Base-by-base conservation (phyloP, 2,329 filamentous ascomycete species). In the Claviceps maximensis region DNA sequence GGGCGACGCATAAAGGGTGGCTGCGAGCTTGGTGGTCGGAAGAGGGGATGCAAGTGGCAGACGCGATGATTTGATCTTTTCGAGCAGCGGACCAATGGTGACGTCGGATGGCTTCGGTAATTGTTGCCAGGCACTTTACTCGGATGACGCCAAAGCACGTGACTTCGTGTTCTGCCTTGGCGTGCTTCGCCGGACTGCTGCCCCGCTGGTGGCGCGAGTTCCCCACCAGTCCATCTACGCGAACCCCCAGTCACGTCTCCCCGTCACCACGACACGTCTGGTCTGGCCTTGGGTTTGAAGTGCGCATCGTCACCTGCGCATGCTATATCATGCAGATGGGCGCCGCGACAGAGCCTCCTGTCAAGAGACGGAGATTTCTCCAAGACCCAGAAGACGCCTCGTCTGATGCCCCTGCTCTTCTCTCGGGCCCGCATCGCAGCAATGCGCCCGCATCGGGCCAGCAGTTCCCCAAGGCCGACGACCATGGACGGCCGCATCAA, bases 281-380 rank as follows among this genome's bases (percentile, higher is more conserved):
- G 31, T 6, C 27, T 29, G 27, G 8, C 31, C 7, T 33, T 10
- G 8, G 31, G 31, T 9, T 10, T 33, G 8, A 10, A 33, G 31
- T 10, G 31, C 12, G 33, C 27, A 44, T 31, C 12, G 38, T 33
- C 29, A 51, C 36, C 45, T 55, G 42, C 36, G 44, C 49, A 21
- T 46, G 25, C 45, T 52, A 54, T 52, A 56, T 45, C 40, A 76
- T 75, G 74, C 70, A 68, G 49, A 60, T 65, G 52, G 59, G 61
- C 54, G 62, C 66, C 47, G 67, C 68, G 23, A 62, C 65, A 49
- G 74, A 70, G 47, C 73, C 72, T 58, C 73, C 76, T 1, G 58
- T 61, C 10, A 79, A 79, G 63, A 71, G 64, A 61, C 61, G 66
- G 54, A 67, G 69, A 53, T 67, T 70, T 57, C 70, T 72, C 50